phyloP scores from a whole-genome alignment of 805 yeast species.

The Candida krabiensis region DNA sequence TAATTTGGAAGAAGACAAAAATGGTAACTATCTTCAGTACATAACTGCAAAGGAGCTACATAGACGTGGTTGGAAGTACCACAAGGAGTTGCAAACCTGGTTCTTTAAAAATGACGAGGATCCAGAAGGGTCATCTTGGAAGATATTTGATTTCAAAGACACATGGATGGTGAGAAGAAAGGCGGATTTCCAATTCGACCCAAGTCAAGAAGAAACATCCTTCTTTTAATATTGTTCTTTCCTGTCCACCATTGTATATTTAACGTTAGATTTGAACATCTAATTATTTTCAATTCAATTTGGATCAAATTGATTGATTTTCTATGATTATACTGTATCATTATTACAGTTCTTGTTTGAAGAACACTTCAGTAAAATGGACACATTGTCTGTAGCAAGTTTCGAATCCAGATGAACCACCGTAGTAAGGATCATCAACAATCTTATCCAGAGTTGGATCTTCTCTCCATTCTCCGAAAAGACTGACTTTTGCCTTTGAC shows the following conservation, averaged over 20 bases:
- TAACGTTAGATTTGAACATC: neutral
- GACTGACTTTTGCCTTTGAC: conserved; percentile 47
- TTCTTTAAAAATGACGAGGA: conserved; percentile 59
- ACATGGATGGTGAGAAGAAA: conserved; percentile 50
- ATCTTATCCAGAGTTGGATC: conserved; percentile 49
- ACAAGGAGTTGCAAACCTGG: conserved; percentile 76
- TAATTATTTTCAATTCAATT: neutral
- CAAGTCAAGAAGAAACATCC: conserved; percentile 33
- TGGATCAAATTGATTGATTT: too few species aligned
- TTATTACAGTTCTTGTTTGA: conserved; percentile 45
- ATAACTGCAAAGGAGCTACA: conserved; percentile 79
- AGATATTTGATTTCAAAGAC: conserved; percentile 71
- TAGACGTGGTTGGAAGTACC: conserved; percentile 80
- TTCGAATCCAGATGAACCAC: conserved; percentile 83
- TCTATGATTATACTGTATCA: too few species aligned
- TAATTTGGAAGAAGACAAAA: conserved; percentile 13
- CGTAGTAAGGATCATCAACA: conserved; percentile 92
- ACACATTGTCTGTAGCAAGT: conserved; percentile 69
- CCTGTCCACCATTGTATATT: neutral
- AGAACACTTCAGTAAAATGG: conserved; percentile 73
- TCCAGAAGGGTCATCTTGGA: conserved; percentile 56
- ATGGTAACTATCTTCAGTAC: conserved; percentile 66
- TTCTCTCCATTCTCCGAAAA: conserved; percentile 83
- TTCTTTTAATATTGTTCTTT: conserved; percentile 1
- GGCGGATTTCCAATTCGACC: conserved; percentile 37